Evolutionary conservation across 2,329 filamentous ascomycete species (phyloP), one percentile per base, ranked within the genome.

Genomic region (Chaetomiaceae sp.): DNA sequence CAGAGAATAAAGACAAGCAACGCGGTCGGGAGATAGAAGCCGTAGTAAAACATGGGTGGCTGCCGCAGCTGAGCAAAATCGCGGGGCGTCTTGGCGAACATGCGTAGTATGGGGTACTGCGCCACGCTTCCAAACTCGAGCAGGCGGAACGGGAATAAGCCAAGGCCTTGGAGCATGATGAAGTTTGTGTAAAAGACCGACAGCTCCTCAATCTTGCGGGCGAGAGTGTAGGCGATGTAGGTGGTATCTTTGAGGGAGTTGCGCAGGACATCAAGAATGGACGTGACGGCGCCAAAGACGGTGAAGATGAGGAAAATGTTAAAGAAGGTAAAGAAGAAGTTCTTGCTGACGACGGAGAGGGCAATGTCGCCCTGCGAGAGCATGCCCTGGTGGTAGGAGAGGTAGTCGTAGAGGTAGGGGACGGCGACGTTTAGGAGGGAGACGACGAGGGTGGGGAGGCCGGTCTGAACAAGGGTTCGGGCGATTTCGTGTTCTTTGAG

Each of bases 271-370:
- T 77, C 75, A 70, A 84, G 84, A 65, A 96, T 88, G 49, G 85
- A 82, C 34, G 86, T 83, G 71, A 88, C 89, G 4, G 90, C 90
- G 49, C 87, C 88, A 41, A 95, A 88, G 23, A 94, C 80, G 1
- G 92, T 95, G 68, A 97, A 96, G 40, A 97, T 82, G 46, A 97
- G 81, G 71, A 99, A 99, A 53, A 97, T 89, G 71, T 99, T 99
- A 81, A 99, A 97, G 71, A 99, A 99, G 9, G 88, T 91, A 68
- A 99, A 99, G 77, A 97, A 96, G 73, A 97, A 99, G 70, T 97
- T 99, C 74, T 99, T 99, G 49, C 90, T 96, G 60, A 99, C 92
- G 40, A 95, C 79, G 0, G 94, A 97, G 6, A 99, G 78, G 69
- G 97, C 94, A 20, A 99, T 85, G 57, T 99, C 94, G 40, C 90